Evolutionary conservation across 129 eudicot genomes (phyloP), one percentile per base, ranked within the genome.

Genomic region (Pittosporum tobira): DNA sequence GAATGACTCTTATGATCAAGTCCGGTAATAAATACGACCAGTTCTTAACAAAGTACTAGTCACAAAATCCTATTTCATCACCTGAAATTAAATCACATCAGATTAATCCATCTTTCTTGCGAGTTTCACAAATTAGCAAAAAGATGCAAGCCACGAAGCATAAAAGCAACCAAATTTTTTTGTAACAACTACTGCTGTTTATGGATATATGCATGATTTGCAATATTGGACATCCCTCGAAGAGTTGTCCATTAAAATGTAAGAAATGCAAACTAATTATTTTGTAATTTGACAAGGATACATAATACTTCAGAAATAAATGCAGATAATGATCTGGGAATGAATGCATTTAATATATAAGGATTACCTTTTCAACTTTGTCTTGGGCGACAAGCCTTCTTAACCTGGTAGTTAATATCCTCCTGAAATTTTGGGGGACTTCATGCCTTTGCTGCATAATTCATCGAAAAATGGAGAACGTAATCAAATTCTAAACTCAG

Each of bases 291-390:
- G 13, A 45, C 16, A 10, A 45, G 21, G 49, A 45, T 9, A 15
- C 22, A 5, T 5, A 52, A 26, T 37, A 52, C 19, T 52, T 25
- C 10, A 16, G 18, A 2, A 1, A 29, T 6, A 29, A 27, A n/a
- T 6, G 38, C 15, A 22, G 5, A 23, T 12, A 1, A 27, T 26
- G 22, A 27, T 26, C 14, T 16, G 10, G 23, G 4, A 2, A 52
- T 9, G 2, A 12, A 52, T 54, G 42, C 44, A 29, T 42, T 23
- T 44, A 57, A 59, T n/a, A 63, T 3, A 63, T 71, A 53, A 50
- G 55, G 36, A 26, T 72, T 64, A 84, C 97, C 95, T 88, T 89
- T 68, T 89, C 97, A 53, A 85, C 88, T 77, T 88, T 84, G 31
- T 75, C 93, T 65, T 79, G 85, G 25, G 63, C 62, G 43, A 73